Evolutionary conservation across 139 green algal species (phyloP), one percentile per base, ranked within the genome.

Genomic region (Auxenochlorella pyrenoidosa): DNA sequence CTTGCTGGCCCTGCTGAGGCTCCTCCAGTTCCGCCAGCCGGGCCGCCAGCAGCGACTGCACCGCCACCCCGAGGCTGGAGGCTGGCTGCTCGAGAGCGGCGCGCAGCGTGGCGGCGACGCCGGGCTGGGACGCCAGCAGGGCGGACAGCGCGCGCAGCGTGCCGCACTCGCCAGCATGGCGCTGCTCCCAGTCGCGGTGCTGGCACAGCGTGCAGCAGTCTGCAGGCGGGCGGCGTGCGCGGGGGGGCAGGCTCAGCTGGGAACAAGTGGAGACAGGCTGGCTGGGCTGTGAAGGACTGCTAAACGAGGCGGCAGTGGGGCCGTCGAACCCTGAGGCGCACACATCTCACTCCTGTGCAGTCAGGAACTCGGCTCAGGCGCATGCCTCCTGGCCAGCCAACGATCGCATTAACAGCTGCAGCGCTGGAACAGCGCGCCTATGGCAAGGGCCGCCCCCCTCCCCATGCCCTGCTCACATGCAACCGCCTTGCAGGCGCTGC

Each of bases 191-290:
- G 63, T 85, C 80, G 40, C 58, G 58, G 16, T 63, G 80, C 75
- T 85, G 80, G 63, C 80, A 85, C 30, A 43, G 36, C 26, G 63
- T 85, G 80, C 63, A 60, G 80, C 80, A 85, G 63, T 85, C 75
- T 16, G 80, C 80, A 0, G 75, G 43, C 54, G 54, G 54, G 54
- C 54, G 54, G 34, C 63, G 38, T 21, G 26, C 63, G 28, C 36
- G 2, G 63, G 13, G 6, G 6, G 47, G 10, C 6, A 54, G 47
- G 10, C 47, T 54, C 47, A 54, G 47, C 8, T 54, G 47, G 47
- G 47, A 54, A 54, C 8, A 10, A 54, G 47, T 54, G 10, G 47
- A n/a, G 60, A 12, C 24, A n/a, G 60, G 60, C 3, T 4, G 16
- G 60, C 22, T n/a, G n/a, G n/a, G n/a, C n/a, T n/a, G n/a, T n/a